Base-by-base conservation (phyloP, 371 early-diverging fungal genomes). In the Mortierella sp. region DNA sequence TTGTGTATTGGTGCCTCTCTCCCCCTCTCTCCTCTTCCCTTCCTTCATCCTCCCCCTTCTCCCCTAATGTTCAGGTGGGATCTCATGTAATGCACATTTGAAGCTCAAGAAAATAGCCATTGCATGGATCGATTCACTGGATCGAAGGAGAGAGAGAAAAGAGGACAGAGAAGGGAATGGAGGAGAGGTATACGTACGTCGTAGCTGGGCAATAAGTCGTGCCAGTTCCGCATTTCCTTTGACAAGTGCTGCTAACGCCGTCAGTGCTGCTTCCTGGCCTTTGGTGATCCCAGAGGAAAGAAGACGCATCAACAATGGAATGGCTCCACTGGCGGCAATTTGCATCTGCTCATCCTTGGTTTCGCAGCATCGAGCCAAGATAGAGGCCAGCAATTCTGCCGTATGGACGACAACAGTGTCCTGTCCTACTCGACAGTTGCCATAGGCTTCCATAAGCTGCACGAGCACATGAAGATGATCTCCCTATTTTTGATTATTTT, bases 231-330 rank as follows among this genome's bases (percentile, higher is more conserved):
- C 64, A 64, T 94, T 93, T 37, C 90, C 91, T 19, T 87, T 85
- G 68, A 88, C 87, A 26, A 96, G 70, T 1, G 87, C 86, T 0
- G 91, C 88, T 26, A 96, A 72, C 0, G 94, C 93, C 68, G 93
- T 94, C 64, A 95, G 75, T 3, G 93, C 92, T 4, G 95, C 91
- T 71, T 94, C 94, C 71, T 94, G 94, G 4, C 91, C 88, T 83
- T 86, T 64, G 51, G 85, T 74, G 61, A 83, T 83, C 0, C 87
- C 87, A 6, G 89, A 86, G 53, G 85, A 81, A 19, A 93, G 81
- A 55, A 93, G 72, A 14, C 84, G 85, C 58, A 92, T 81, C 11
- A 94, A 74, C 7, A 86, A 80, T 28, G 88, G 85, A 44, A 93
- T 82, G 0, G 87, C 90, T 11, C 91, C 92, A 21, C 86, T 84